phyloP scores from a whole-genome alignment of 208 protist genomes.

The Dictyostelium gargantuum region DNA sequence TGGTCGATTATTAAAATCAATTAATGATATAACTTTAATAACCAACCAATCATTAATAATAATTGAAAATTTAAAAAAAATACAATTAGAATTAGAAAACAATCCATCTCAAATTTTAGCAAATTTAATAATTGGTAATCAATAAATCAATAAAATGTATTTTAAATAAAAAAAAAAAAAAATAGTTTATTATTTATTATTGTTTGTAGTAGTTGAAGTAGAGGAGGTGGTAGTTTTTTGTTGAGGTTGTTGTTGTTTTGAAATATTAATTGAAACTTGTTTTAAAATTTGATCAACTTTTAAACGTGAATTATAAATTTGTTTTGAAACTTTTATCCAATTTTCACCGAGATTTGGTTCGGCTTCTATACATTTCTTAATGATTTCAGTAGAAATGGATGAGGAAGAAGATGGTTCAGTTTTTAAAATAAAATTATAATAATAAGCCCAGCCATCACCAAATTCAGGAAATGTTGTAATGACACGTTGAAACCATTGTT shows the following conservation, averaged over 20 bases:
- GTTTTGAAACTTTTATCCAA: slow-evolving; percentile 83
- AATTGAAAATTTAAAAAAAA: too few relatives aligned
- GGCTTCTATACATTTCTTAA: slow-evolving; percentile 74
- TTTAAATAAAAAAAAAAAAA: too few relatives aligned
- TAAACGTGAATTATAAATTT: slow-evolving; percentile 63
- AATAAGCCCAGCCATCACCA: slow-evolving; percentile 91
- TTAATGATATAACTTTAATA: too few relatives aligned
- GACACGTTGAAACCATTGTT: slow-evolving; percentile 87
- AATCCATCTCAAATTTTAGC: too few relatives aligned
- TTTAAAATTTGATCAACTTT: slow-evolving; percentile 58
- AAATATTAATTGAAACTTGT: slow-evolving; percentile 31
- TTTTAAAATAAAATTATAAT: slow-evolving; percentile 87
- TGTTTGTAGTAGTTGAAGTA: background rate
- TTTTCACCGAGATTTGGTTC: slow-evolving; percentile 84
- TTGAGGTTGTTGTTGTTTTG: background rate
- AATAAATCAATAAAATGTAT: too few relatives aligned
- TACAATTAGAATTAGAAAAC: too few relatives aligned
- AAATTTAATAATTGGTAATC: too few relatives aligned
- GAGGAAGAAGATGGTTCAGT: slow-evolving; percentile 25
- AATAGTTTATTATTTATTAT: too few relatives aligned
- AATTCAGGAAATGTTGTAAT: slow-evolving; percentile 82
- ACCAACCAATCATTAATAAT: too few relatives aligned
- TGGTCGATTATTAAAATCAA: too few relatives aligned
- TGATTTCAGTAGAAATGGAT: slow-evolving; percentile 61
- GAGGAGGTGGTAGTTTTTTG: background rate